These are phyloP conservation scores for Russula griseocarnosa DNA, from an alignment of 768 basidiomycete genomes.

Conservation along the genomic window DNA sequence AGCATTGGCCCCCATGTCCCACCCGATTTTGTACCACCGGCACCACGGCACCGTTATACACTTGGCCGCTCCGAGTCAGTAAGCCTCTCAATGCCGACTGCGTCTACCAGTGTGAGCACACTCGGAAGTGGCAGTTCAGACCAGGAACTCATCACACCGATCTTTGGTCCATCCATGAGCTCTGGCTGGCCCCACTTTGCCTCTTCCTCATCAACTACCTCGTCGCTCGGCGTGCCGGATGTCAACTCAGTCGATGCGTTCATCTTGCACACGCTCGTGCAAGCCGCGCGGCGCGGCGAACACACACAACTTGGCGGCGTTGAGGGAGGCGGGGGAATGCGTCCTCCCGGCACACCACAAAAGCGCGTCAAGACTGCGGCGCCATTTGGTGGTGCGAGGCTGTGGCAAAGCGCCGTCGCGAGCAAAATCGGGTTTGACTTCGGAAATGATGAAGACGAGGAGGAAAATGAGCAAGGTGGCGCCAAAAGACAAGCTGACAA, in stretches of 20 bases:
- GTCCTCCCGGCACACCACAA: conserved; percentile 76
- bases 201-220: conserved; percentile 42
- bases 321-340: conserved; percentile 42
- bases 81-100: conserved; percentile 46
- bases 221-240: conserved; percentile 35
- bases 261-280: conserved; percentile 63
- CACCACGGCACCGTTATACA: conserved; percentile 25
- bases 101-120: conserved; percentile 61
- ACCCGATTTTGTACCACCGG: conserved; percentile 21
- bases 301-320: conserved; percentile 34
- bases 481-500: conserved; percentile 43
- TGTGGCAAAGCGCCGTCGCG: conserved; percentile 79
- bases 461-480: conserved; percentile 29
- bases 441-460: conserved; percentile 38
- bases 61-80: conserved; percentile 31
- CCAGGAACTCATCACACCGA: conserved; percentile 69
- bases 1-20: conserved; percentile 21
- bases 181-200: conserved; percentile 64
- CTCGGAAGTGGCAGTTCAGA: conserved; percentile 56
- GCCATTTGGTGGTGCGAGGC: conserved; percentile 46
- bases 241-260: conserved; percentile 53
- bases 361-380: conserved; percentile 64
- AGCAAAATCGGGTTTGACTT: conserved; percentile 55
- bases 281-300: conserved; percentile 46
- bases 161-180: conserved; percentile 45